Conservation (phyloP, 2,329 filamentous ascomycete species). For the Fusarium secorum region DNA sequence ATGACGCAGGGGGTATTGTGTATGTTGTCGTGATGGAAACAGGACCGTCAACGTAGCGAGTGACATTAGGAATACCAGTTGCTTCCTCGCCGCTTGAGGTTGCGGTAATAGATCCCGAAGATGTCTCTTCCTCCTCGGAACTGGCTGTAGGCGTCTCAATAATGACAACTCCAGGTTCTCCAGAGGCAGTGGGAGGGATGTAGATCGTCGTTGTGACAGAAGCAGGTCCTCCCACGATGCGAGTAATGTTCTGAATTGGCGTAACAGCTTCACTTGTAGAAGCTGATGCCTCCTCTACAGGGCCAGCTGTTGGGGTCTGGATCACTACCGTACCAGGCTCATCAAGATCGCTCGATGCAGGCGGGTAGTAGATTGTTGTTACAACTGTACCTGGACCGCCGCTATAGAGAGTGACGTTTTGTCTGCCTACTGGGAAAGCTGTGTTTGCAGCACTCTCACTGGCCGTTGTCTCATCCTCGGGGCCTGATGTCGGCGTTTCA, state of each 20-base stretch:
- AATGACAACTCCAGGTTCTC: neutral
- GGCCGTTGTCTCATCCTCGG: neutral
- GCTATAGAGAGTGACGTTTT: slow-evolving; percentile 1
- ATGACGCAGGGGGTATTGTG: neutral
- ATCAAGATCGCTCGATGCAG: neutral
- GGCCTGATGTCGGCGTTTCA: neutral
- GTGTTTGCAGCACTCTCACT: neutral
- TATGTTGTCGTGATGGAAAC: neutral
- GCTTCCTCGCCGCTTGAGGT: rapidly evolving
- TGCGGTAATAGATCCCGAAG: neutral
- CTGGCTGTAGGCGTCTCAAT: slow-evolving; percentile 7
- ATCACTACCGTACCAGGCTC: slow-evolving; percentile 1
- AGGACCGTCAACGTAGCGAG: neutral
- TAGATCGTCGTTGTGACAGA: neutral
- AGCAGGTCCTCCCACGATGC: neutral
- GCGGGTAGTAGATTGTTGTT: slow-evolving; percentile 6
- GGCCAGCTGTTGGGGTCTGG: slow-evolving; percentile 2
- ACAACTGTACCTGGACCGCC: neutral
- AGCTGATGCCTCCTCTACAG: neutral
- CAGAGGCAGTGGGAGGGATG: neutral
- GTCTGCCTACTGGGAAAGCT: neutral
- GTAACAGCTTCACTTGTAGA: neutral
- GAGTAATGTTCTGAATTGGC: slow-evolving; percentile 2
- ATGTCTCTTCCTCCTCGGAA: rapidly evolving
- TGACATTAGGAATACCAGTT: neutral